These are phyloP conservation scores for Colletotrichum lupini DNA, from an alignment of 2,329 filamentous ascomycete species.

Conservation along the genomic window DNA sequence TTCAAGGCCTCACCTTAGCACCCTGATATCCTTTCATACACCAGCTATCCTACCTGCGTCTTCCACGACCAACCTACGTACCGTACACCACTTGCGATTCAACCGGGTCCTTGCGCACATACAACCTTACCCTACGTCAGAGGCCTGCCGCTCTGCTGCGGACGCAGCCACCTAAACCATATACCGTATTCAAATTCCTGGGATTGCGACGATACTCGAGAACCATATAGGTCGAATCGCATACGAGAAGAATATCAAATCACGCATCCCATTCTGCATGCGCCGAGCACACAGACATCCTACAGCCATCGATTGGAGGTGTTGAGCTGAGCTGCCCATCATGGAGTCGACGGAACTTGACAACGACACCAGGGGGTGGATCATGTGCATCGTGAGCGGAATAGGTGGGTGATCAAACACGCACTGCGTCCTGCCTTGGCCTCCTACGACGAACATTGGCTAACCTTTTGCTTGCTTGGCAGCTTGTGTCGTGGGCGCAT, in stretches of 20 bases:
- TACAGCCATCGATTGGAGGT: slow-evolving; percentile 29
- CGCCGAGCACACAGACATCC: slow-evolving; percentile 13
- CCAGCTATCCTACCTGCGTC: neutral
- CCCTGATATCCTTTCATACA: neutral
- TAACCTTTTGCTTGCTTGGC: slow-evolving; percentile 31
- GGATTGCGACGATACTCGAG: neutral
- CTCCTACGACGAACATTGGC: slow-evolving; percentile 6
- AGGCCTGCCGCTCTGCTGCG: slow-evolving; percentile 12
- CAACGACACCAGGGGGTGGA: slow-evolving; percentile 93
- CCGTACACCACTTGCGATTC: slow-evolving; percentile 1
- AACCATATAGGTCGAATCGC: neutral
- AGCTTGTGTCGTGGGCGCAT: slow-evolving; percentile 79
- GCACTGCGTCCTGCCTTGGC: neutral
- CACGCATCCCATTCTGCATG: slow-evolving; percentile 7
- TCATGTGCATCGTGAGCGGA: slow-evolving; percentile 88
- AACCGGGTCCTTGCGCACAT: slow-evolving; percentile 9
- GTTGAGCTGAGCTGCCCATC: slow-evolving; percentile 38
- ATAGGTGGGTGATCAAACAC: slow-evolving; percentile 59
- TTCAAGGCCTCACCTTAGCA: neutral
- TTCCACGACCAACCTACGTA: neutral
- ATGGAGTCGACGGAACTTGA: slow-evolving; percentile 60
- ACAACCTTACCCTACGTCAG: slow-evolving; percentile 24
- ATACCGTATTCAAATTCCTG: neutral
- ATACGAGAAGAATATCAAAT: neutral
- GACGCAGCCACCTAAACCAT: slow-evolving; percentile 22